Base-by-base conservation (phyloP, 192 early-diverging fungal genomes). In the Rhizophagus prolifer region DNA sequence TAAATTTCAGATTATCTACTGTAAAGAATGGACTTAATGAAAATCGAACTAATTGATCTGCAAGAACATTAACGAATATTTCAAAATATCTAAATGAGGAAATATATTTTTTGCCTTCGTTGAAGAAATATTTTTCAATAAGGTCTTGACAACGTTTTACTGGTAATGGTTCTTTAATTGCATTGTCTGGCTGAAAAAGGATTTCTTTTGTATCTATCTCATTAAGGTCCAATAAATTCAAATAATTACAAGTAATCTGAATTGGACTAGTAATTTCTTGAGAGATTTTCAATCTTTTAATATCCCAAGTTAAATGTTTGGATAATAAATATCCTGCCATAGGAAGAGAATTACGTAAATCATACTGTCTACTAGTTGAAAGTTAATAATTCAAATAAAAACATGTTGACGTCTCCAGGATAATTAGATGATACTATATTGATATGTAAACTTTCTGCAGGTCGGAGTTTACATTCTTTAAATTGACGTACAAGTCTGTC, bases 1-100 rank as follows among this genome's bases (percentile, higher is more conserved):
- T 78, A 14, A 78, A 58, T 38, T n/a, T 46, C n/a, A 79, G 10
- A 75, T 79, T 79, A 23, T 74, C 47, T 8, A 79, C 72, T 4
- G 21, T 36, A 28, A 79, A 79, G 46, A 38, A 79, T 26, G 47
- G 25, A 61, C 78, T 75, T 65, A 47, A 58, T 6, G 78, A 74
- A n/a, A 79, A 65, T 60, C 78, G 34, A n/a, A 79, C 59, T 63
- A 79, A 75, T 66, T 79, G 78, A 46, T 79, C 73, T 13, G 78
- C 78, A n/a, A 79, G 44, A 21, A 79, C 78, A 54, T 54, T 72
- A 66, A 79, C 63, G 58, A 79, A 79, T 4, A 79, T 75, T 44
- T 79, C 72, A 4, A 79, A 10, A 54, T 75, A 79, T 34, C 78
- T 36, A 74, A 38, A 75, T 28, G 78, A 79, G 0, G 21, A 63